Base-by-base conservation (phyloP, 2,329 filamentous ascomycete genomes). In the Madurella fahalii region DNA sequence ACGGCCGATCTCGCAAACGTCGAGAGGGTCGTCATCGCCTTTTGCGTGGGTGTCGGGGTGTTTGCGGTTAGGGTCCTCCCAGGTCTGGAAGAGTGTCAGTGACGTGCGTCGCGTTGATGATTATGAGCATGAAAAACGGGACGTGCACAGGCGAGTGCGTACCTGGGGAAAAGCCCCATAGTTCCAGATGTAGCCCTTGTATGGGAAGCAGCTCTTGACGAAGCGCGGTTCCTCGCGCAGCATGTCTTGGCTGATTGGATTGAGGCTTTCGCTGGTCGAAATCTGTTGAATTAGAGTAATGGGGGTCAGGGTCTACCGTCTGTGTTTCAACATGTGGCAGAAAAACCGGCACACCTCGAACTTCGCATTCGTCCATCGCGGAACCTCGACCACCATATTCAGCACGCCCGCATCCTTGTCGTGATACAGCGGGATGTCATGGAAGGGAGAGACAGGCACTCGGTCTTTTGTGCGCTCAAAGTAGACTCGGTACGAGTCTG, bases 121-220 rank as follows among this genome's bases (percentile, higher is more conserved):
- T 20, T 18, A 39, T 25, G 46, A 42, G 20, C 59, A 54, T 50
- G 56, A 47, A 54, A 55, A 57, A 54, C 59, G 20, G 8, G 15
- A 12, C n/a, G 31, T 13, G 16, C 46, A 58, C 81, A 71, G 82
- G n/a, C 25, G 25, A 25, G 25, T 7, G 25, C 25, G 3, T 25
- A 94, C 90, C 82, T 94, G 90, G 67, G 94, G 94, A 84, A 99
- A 96, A 74, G 91, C 91, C 79, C 94, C 94, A 79, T 99, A 99
- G 85, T 97, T 97, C 93, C 94, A 97, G 67, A 97, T 89, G 78
- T 97, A 97, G 64, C 94, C 94, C 84, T 97, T 97, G 87, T 97
- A 94, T 66, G 94, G 94, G 84, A 97, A 97, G 85, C 92, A 96
- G 86, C 97, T 97, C 78, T 92, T 91, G 72, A 97, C 92, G 74